Percentiles rank a stretch among this genome's conserved stretches.
These are phyloP conservation scores for Globisporangium yorkense DNA, from an alignment of 352 stramenopile species.

Conservation along the genomic window DNA sequence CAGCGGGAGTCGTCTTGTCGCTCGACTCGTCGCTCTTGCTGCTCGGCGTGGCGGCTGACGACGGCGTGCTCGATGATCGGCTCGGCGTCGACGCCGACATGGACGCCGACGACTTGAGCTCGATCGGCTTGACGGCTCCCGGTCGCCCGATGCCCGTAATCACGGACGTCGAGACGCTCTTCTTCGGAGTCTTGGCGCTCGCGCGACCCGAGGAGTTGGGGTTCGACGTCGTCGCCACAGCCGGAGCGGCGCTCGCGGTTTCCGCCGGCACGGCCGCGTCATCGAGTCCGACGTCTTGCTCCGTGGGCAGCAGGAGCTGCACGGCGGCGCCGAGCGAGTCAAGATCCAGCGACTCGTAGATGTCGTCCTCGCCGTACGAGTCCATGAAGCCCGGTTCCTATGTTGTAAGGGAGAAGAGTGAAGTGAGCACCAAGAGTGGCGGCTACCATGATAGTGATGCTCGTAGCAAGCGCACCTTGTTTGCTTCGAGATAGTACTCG, in stretches of 20 bases:
- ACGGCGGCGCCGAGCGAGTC: conserved; percentile 81
- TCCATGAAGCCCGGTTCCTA: conserved; percentile 93
- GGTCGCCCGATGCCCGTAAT: conserved; percentile 72
- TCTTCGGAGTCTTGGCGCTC: conserved; percentile 60
- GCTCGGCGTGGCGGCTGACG: conserved; percentile 24
- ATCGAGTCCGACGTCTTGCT: conserved; percentile 67
- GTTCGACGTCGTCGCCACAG: neutral
- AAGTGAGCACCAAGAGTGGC: neutral
- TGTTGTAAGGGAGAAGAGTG: neutral
- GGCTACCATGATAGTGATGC: neutral
- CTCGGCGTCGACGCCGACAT: conserved; percentile 32
- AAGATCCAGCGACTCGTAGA: conserved; percentile 96
- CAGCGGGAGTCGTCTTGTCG: conserved; percentile 15
- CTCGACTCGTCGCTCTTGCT: conserved; percentile 46
- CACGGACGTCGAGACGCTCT: conserved; percentile 44
- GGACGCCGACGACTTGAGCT: conserved; percentile 70
- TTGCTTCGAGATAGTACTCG: conserved; percentile 97
- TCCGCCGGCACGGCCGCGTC: conserved; percentile 23
- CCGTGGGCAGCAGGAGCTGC: conserved; percentile 62
- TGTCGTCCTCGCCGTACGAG: conserved; percentile 84
- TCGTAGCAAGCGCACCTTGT: conserved; percentile 31
- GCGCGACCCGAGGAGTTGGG: conserved; percentile 14
- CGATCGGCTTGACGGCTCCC: conserved; percentile 66
- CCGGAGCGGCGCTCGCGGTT: conserved; percentile 6
- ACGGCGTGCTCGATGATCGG: conserved; percentile 12